phyloP scores from a whole-genome alignment of 768 basidiomycete genomes.

The Serendipita sp. region DNA sequence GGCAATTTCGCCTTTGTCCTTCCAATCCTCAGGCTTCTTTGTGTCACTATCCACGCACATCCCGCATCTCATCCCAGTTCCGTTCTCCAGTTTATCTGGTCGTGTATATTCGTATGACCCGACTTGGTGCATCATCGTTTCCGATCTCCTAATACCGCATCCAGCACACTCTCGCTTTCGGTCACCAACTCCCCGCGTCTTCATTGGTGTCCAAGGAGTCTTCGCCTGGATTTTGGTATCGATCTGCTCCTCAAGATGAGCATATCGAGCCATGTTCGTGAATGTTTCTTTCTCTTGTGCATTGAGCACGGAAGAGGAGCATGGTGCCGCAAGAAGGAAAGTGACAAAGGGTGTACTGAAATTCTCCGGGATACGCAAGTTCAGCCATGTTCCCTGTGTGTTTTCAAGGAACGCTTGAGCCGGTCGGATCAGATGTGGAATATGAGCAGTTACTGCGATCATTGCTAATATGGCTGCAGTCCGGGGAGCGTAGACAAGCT shows the following conservation, averaged over 20 bases:
- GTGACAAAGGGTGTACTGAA: conserved; percentile 16
- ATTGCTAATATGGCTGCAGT: conserved; percentile 16
- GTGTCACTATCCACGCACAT: conserved; percentile 14
- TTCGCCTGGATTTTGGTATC: conserved; percentile 12
- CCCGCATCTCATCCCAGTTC: conserved; percentile 9
- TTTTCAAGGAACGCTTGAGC: conserved; percentile 13
- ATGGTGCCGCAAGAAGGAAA: conserved; percentile 14
- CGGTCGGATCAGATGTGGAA: conserved; percentile 15
- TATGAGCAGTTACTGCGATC: conserved; percentile 14
- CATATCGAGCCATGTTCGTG: conserved; percentile 17
- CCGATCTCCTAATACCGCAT: conserved; percentile 16
- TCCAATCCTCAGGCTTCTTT: conserved; percentile 3
- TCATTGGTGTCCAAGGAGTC: conserved; percentile 17
- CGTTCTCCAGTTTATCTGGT: not conserved
- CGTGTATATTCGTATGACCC: not conserved
- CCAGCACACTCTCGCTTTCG: conserved; percentile 13
- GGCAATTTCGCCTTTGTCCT: conserved; percentile 8
- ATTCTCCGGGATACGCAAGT: conserved; percentile 16
- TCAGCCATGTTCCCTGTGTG: conserved; percentile 16
- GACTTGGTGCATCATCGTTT: conserved; percentile 15
- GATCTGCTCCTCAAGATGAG: conserved; percentile 17
- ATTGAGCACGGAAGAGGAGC: conserved; percentile 11
- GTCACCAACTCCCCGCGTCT: conserved; percentile 17
- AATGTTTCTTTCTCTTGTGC: conserved; percentile 11
- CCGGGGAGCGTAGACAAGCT: conserved; percentile 16